Evolutionary conservation across 208 protist species (phyloP), one percentile per base, ranked within the genome.

Genomic region (Leishmania tarentolae): DNA sequence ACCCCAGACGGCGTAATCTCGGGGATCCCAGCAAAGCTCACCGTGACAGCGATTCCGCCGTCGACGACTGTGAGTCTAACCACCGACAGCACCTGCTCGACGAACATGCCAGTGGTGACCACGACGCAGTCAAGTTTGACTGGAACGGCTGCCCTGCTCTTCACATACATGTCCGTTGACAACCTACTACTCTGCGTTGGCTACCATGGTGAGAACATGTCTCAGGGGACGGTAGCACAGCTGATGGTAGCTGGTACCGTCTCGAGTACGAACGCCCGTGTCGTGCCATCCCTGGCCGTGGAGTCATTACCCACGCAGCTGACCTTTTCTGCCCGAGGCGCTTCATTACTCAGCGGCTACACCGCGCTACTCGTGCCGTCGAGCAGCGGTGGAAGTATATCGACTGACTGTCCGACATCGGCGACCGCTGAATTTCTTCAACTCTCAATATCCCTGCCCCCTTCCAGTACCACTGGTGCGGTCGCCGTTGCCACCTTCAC

Each of bases 101-200:
- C 81, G 46, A 61, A n/a, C 52, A 77, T 78, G 80, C 44, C 47
- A 4, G 37, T 83, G 81, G 69, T 92, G n/a, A 65, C 66, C 52
- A 75, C 83, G 56, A 75, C 82, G 47, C 82, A 74, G 42, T 88
- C 89, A 28, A 83, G 82, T 82, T 65, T 75, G 37, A 80, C 73
- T 56, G 87, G 86, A 3, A 70, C 74, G n/a, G 88, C 81, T 24
- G 83, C 82, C 31, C 42, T 85, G 3, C 15, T 83, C 5, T 59
- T 93, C 6, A 75, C 69, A 9, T 81, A 85, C 79, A 53, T 2
- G 17, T 65, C 46, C 46, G n/a, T 37, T 6, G 83, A 71, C 17
- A 71, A 61, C 13, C 82, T 95, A 35, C 68, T 76, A 7, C 76
- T 93, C 28, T 95, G 92, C 83, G 92, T 88, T 7, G 90, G 84